A percentile compares a stretch with the other conserved stretches of the same genome.
phyloP scores from a whole-genome alignment of 2,329 filamentous ascomycete genomes.

The Colletotrichum lindemuthianum region DNA sequence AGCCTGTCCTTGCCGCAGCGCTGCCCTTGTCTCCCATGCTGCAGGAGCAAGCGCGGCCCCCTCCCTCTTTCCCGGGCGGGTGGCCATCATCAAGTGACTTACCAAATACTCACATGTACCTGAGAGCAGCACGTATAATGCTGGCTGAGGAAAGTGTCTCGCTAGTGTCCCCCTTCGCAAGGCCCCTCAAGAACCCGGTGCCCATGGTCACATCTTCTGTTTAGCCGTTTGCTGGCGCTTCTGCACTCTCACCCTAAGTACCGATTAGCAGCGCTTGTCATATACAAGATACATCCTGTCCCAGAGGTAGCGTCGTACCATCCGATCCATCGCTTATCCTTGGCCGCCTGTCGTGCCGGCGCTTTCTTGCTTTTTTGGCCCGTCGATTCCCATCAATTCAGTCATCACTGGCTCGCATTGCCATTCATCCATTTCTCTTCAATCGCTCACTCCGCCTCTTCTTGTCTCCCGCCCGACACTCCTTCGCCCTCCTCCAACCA shows the following conservation, averaged over 20 bases:
- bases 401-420: conserved; percentile 17
- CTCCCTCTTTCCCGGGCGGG: neutral
- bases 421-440: neutral
- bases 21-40: conserved; percentile 21
- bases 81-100: too few species aligned
- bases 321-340: conserved; percentile 25
- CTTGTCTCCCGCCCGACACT: conserved; percentile 3
- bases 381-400: conserved; percentile 30
- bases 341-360: conserved; percentile 14
- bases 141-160: too few species aligned
- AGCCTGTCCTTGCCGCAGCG: conserved; percentile 26
- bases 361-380: conserved; percentile 32
- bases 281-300: conserved; percentile 4
- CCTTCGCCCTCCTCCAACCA: conserved; percentile 7
- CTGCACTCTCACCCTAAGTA: neutral
- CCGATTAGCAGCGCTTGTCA: neutral
- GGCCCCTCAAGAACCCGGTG: too few species aligned
- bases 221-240: conserved; percentile 32
- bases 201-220: neutral
- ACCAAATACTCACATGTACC: too few species aligned
- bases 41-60: neutral
- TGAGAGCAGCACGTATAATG: too few species aligned
- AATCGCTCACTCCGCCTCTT: neutral
- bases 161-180: too few species aligned
- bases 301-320: conserved; percentile 22